Evolutionary conservation across 1,284 basidiomycete species (phyloP), one percentile per base, ranked within the genome.

Genomic region (Rhodofomes roseus): DNA sequence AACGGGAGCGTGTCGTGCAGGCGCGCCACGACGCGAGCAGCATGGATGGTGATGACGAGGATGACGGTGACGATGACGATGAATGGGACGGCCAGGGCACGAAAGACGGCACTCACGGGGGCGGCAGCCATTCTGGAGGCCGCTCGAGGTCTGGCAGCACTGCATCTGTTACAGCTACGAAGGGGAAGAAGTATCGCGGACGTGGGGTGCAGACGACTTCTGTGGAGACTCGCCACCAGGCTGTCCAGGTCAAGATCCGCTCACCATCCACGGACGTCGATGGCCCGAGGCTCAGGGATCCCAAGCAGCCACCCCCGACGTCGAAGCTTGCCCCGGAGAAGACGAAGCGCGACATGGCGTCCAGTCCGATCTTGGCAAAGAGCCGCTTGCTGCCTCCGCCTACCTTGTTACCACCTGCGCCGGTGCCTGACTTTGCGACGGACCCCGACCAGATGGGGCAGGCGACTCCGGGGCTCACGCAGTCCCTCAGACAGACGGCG

Each of bases 21-120:
- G 81, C 85, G 36, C 75, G 74, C 61, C 74, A 76, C 37, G 90
- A 91, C 63, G 84, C 80, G 16, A 85, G 82, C 64, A 91, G 89
- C 67, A 83, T 85, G 62, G 92, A 93, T 69, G 92, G 87, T 1
- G 91, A 94, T 67, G 86, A 90, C 60, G 92, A 93, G 66, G 91
- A 90, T 61, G 90, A 92, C 60, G 84, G 84, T n/a, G 86, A 88
- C 51, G 73, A 76, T 37, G 70, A 73, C 12, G 73, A 72, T 25
- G 68, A 63, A 79, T 57, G 58, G 61, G 63, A 68, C 6, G 86
- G 87, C 51, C 92, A 92, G 66, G 90, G 89, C 62, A 89, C 91
- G 61, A 84, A 87, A 51, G 72, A 75, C 40, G 37, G 55, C 12
- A 55, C 56, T 36, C 64, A 65, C 61, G 62, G 70, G 59, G 56